Conservation (phyloP, 768 basidiomycete genomes). For the Chiua virens region DNA sequence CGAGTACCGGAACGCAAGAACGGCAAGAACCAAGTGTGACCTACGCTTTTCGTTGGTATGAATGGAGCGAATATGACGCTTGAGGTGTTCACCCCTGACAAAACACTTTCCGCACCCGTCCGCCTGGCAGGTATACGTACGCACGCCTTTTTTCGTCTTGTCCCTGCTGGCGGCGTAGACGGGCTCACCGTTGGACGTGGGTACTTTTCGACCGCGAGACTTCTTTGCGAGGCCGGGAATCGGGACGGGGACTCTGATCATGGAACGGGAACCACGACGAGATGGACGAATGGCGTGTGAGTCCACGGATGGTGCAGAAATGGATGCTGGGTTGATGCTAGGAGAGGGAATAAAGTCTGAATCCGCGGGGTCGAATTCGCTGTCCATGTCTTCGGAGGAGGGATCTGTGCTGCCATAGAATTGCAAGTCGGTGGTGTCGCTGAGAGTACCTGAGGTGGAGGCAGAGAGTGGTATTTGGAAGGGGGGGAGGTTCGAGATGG, state of each 20-base stretch:
- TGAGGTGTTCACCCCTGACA: conserved; percentile 75
- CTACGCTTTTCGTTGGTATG: conserved; percentile 85
- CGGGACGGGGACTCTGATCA: conserved; percentile 39
- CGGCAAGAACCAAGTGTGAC: conserved; percentile 28
- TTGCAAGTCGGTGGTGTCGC: neutral
- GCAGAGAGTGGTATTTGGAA: conserved; percentile 4
- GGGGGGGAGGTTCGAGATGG: neutral
- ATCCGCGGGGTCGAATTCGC: conserved; percentile 21
- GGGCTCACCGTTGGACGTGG: conserved; percentile 32
- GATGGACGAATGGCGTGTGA: conserved; percentile 12
- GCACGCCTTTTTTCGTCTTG: conserved; percentile 34
- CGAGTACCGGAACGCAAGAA: too few relatives aligned
- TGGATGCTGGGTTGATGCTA: conserved; percentile 9
- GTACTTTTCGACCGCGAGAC: conserved; percentile 48
- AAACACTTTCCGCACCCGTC: conserved; percentile 79
- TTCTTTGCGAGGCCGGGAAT: conserved; percentile 53
- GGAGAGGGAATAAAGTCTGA: conserved; percentile 21
- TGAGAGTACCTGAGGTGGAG: neutral
- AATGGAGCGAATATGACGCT: conserved; percentile 76
- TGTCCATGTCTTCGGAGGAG: conserved; percentile 19
- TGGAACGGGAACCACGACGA: conserved; percentile 22
- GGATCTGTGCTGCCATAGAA: neutral
- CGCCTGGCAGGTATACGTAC: conserved; percentile 66
- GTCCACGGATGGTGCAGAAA: neutral
- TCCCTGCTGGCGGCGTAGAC: conserved; percentile 27